These are phyloP conservation scores for Cladosporium velox DNA, from an alignment of 2,329 filamentous ascomycete species.

Conservation along the genomic window DNA sequence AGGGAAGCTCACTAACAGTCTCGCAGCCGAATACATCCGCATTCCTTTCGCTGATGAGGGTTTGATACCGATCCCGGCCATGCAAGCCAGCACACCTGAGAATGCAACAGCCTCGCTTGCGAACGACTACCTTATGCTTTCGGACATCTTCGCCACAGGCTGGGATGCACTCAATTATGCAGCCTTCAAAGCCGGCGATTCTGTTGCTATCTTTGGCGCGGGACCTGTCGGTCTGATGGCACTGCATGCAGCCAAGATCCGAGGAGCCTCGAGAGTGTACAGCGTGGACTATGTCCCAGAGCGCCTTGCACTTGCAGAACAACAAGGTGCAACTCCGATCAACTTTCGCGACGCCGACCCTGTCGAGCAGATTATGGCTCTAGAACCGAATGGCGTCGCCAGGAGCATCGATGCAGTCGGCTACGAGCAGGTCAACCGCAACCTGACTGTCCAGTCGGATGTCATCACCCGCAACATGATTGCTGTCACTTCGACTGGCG, in stretches of 20 bases:
- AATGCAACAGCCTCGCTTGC: slow-evolving; percentile 13
- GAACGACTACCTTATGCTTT: slow-evolving; percentile 51
- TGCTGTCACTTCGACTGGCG: slow-evolving; percentile 15
- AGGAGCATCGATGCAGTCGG: slow-evolving; percentile 23
- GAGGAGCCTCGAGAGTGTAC: slow-evolving; percentile 27
- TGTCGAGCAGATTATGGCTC: slow-evolving; percentile 23
- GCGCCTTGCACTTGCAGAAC: slow-evolving; percentile 23
- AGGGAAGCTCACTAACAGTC: not conserved
- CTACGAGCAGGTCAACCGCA: slow-evolving; percentile 22
- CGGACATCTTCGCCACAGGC: slow-evolving; percentile 43
- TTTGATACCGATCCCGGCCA: slow-evolving; percentile 11
- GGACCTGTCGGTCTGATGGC: slow-evolving; percentile 68
- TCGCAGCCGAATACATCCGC: slow-evolving; percentile 22
- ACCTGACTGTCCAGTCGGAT: slow-evolving; percentile 15
- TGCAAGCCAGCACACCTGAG: not conserved
- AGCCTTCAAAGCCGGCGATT: slow-evolving; percentile 68
- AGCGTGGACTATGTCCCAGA: slow-evolving; percentile 24
- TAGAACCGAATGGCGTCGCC: slow-evolving; percentile 25
- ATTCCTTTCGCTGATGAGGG: slow-evolving; percentile 22
- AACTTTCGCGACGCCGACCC: slow-evolving; percentile 25
- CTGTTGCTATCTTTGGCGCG: slow-evolving; percentile 77
- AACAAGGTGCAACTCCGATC: slow-evolving; percentile 25
- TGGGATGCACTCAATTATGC: slow-evolving; percentile 75
- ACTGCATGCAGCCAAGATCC: slow-evolving; percentile 25
- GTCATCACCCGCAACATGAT: slow-evolving; percentile 22